A percentile compares a stretch with the other conserved stretches of the same genome.
Evolutionary conservation across 164 flowering plant genomes (phyloP).

Genomic region (Cinnamomum chago): DNA sequence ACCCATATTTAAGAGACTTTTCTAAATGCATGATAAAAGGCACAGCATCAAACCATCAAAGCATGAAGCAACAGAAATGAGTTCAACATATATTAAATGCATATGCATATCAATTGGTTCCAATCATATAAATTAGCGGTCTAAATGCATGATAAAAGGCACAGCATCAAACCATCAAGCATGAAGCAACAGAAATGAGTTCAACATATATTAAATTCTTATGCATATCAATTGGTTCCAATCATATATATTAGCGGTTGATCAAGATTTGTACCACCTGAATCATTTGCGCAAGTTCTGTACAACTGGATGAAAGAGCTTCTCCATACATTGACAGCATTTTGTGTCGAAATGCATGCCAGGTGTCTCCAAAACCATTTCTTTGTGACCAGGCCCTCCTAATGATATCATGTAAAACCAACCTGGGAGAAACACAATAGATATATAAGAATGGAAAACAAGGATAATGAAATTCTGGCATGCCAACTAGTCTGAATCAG

Average conservation of each 20-base stretch:
- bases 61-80: no score
- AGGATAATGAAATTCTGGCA: no score
- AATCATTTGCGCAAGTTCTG: conserved; percentile 62
- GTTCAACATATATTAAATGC: not conserved
- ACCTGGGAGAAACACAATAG: conserved; percentile 31
- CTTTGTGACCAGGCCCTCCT: conserved; percentile 41
- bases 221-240: not conserved
- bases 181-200: no score
- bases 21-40: no score
- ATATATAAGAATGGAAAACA: not conserved
- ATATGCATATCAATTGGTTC: not conserved
- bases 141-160: no score
- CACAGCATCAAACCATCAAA: no score
- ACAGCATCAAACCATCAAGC: no score
- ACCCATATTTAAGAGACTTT: no score
- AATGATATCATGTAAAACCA: conserved; percentile 59
- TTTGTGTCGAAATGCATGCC: conserved; percentile 44
- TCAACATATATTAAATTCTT: not conserved
- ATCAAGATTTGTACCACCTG: conserved; percentile 31
- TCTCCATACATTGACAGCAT: conserved; percentile 56
- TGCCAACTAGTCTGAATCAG: no score
- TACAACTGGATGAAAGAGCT: conserved; percentile 74
- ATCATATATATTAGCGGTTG: not conserved
- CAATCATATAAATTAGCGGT: not conserved
- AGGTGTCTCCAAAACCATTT: conserved; percentile 51